Conservation (phyloP, 371 early-diverging fungal species). For the Mucor indicus region DNA sequence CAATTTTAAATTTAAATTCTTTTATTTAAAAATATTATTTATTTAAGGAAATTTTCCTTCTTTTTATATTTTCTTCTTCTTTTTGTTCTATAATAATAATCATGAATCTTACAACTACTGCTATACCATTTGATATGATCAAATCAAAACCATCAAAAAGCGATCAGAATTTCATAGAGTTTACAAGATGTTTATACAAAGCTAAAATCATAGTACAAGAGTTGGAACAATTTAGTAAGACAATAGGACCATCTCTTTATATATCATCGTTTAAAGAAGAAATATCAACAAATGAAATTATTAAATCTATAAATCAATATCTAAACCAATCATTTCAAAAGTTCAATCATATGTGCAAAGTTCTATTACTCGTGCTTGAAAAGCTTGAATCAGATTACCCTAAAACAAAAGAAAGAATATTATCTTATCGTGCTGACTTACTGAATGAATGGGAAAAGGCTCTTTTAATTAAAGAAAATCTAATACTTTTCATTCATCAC, state of each 20-base stretch:
- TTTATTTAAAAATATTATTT: too few species aligned
- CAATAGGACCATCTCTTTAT: slow-evolving; percentile 8
- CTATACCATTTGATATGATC: neutral
- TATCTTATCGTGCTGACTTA: neutral
- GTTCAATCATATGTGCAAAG: slow-evolving; percentile 18
- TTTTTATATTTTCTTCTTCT: neutral
- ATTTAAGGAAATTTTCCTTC: neutral
- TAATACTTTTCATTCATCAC: too few species aligned
- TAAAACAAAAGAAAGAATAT: neutral
- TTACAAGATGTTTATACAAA: slow-evolving; percentile 23
- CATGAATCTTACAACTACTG: neutral
- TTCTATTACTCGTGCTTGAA: slow-evolving; percentile 10
- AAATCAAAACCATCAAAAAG: slow-evolving; percentile 12
- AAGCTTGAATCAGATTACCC: slow-evolving; percentile 17
- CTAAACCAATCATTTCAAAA: slow-evolving; percentile 13
- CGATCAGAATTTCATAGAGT: slow-evolving; percentile 22
- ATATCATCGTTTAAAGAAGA: neutral
- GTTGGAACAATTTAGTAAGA: slow-evolving; percentile 13
- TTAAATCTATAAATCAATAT: slow-evolving; percentile 8
- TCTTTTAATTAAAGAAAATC: too few species aligned
- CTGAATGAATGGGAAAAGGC: neutral
- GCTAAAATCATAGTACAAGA: slow-evolving; percentile 18
- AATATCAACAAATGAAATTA: neutral
- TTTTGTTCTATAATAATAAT: neutral
- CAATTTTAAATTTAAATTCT: too few species aligned